phyloP scores from a whole-genome alignment of 768 basidiomycete genomes.

The Pisolithus microcarpus region DNA sequence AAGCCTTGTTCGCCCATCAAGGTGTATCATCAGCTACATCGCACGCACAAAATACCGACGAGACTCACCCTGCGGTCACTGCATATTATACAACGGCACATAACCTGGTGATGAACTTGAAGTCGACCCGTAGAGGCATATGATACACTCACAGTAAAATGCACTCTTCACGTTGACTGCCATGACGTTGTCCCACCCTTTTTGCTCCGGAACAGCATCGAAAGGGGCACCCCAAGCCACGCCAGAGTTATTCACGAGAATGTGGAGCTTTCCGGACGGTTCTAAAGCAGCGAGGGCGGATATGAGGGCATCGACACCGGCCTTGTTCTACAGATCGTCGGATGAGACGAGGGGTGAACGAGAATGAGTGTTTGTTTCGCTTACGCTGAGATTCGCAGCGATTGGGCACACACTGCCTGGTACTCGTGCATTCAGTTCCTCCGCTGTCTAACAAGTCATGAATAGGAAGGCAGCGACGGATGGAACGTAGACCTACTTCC shows the following conservation, averaged over 20 bases:
- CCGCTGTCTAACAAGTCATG: slow-evolving; percentile 34
- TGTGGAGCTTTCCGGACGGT: slow-evolving; percentile 53
- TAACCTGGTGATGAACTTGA: not conserved
- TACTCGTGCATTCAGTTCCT: slow-evolving; percentile 52
- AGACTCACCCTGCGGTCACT: slow-evolving; percentile 41
- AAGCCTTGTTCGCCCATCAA: slow-evolving; percentile 7
- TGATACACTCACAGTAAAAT: slow-evolving; percentile 58
- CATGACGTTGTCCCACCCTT: slow-evolving; percentile 82
- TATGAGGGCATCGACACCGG: slow-evolving; percentile 71
- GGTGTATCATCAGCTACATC: not conserved
- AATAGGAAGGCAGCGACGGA: no score
- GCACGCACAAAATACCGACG: not conserved
- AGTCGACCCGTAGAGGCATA: no score
- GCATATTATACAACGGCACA: not conserved
- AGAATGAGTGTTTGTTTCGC: slow-evolving; percentile 20
- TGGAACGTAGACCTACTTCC: slow-evolving; percentile 39
- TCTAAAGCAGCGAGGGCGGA: slow-evolving; percentile 63
- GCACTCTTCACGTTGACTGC: slow-evolving; percentile 80
- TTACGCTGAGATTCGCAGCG: slow-evolving; percentile 64
- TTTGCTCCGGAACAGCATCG: slow-evolving; percentile 66
- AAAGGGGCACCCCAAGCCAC: slow-evolving; percentile 72
- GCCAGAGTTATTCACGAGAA: slow-evolving; percentile 81
- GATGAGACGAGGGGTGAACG: not conserved
- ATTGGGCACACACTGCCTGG: slow-evolving; percentile 65
- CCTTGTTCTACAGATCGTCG: slow-evolving; percentile 48